These are phyloP conservation scores for Colletotrichum sublineola DNA, from an alignment of 2,329 filamentous ascomycete genomes.

Conservation along the genomic window DNA sequence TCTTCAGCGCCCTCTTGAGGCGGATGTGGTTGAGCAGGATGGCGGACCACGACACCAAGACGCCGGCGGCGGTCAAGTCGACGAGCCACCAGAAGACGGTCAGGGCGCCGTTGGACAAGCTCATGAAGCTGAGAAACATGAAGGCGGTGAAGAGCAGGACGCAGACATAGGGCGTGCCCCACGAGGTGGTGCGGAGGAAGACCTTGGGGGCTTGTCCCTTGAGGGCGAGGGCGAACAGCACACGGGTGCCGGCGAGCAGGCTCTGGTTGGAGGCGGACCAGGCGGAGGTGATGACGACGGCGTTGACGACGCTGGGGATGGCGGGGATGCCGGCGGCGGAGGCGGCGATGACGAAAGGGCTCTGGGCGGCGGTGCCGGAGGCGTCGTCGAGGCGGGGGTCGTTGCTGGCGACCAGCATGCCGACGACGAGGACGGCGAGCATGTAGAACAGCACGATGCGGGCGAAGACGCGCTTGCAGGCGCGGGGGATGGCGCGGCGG, in stretches of 20 bases:
- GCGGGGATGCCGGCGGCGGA: constrained; percentile 66
- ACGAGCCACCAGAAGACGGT: constrained; percentile 74
- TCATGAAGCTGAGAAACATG: constrained; percentile 70
- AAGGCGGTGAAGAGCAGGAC: constrained; percentile 67
- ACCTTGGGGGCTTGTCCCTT: constrained; percentile 65
- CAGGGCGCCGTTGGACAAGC: constrained; percentile 69
- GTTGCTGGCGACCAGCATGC: constrained; percentile 67
- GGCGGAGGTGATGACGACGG: constrained; percentile 65
- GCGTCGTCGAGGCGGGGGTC: constrained; percentile 63
- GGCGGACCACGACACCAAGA: constrained; percentile 67
- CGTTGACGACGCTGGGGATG: constrained; percentile 68
- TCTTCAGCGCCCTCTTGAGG: constrained; percentile 64
- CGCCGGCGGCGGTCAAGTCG: constrained; percentile 65
- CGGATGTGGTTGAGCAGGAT: constrained; percentile 69
- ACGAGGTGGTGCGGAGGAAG: constrained; percentile 48
- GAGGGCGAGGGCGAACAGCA: constrained; percentile 66
- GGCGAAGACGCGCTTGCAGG: constrained; percentile 47
- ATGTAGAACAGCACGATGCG: constrained; percentile 58
- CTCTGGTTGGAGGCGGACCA: constrained; percentile 65
- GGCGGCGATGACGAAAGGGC: constrained; percentile 65
- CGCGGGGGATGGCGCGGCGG: constrained; percentile 54
- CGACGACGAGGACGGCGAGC: constrained; percentile 64
- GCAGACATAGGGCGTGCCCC: constrained; percentile 50
- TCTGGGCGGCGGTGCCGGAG: constrained; percentile 63
- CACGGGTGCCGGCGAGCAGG: constrained; percentile 69